A percentile compares a stretch with the other conserved stretches of the same genome.
Evolutionary conservation across 176 grass and related monocot genomes (phyloP).

Genomic region (Musa schizocarpa): DNA sequence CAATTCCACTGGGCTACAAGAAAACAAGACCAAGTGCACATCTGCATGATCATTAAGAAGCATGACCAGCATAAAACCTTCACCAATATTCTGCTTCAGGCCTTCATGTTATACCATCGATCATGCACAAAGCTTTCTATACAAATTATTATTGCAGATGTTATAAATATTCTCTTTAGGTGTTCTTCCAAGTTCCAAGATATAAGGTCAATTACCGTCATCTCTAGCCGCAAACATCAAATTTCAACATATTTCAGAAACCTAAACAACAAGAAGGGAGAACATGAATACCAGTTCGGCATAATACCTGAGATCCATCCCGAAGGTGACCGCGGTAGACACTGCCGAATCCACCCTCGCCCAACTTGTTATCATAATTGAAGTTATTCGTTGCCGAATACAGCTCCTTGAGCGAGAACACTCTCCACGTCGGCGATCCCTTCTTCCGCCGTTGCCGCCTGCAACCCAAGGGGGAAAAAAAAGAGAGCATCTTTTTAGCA

Average conservation of each 20-base stretch:
- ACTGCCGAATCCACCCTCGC: slow-evolving; percentile 11
- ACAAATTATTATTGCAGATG: not conserved
- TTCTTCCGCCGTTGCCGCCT: not conserved
- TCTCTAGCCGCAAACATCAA: not conserved
- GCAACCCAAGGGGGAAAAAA: not conserved
- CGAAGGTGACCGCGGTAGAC: slow-evolving; percentile 1
- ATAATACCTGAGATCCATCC: slow-evolving; percentile 9
- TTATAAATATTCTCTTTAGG: not conserved
- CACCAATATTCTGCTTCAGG: too few relatives aligned
- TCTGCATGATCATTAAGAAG: too few relatives aligned
- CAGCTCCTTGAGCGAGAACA: slow-evolving; percentile 11
- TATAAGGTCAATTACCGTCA: not conserved
- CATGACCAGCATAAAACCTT: too few relatives aligned
- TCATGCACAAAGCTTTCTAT: not conserved
- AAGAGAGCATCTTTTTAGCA: not conserved
- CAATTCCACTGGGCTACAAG: too few relatives aligned
- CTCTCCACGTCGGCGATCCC: slow-evolving; percentile 1
- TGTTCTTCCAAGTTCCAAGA: not conserved
- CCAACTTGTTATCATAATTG: slow-evolving; percentile 16
- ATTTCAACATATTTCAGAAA: not conserved
- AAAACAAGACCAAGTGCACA: too few relatives aligned
- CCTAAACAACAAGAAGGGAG: not conserved
- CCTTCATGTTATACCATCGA: too few relatives aligned
- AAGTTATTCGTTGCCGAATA: slow-evolving; percentile 5
- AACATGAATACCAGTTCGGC: not conserved